Conservation (phyloP, 2,329 filamentous ascomycete genomes). For the Capronia americana region DNA sequence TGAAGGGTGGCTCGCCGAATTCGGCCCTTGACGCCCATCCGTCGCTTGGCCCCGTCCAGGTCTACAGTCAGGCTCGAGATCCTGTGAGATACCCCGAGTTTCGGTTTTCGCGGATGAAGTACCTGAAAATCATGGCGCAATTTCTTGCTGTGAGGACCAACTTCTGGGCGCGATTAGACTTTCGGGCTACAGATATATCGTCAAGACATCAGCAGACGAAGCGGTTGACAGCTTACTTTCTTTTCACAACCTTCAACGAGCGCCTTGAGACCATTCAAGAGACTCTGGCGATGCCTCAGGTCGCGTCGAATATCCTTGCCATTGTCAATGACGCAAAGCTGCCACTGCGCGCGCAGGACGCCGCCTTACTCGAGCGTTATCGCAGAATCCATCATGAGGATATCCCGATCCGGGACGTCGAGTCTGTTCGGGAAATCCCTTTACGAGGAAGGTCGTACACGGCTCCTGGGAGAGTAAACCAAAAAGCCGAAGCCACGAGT, state of each 20-base stretch:
- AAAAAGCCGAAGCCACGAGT: neutral
- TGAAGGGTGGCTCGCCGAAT: neutral
- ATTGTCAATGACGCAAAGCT: slow-evolving; percentile 21
- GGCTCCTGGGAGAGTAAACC: neutral
- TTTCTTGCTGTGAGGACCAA: neutral
- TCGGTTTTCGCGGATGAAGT: neutral
- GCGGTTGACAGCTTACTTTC: slow-evolving; percentile 20
- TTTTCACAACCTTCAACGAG: slow-evolving; percentile 29
- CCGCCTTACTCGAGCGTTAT: slow-evolving; percentile 11
- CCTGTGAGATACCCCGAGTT: neutral
- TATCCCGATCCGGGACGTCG: neutral
- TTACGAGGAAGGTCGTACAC: neutral
- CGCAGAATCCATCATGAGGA: slow-evolving; percentile 4
- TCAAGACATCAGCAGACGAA: neutral
- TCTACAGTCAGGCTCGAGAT: slow-evolving; percentile 12
- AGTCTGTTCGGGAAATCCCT: neutral
- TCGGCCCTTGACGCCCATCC: neutral
- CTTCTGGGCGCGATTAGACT: slow-evolving; percentile 4
- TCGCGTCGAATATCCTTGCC: slow-evolving; percentile 20
- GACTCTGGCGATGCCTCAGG: slow-evolving; percentile 8
- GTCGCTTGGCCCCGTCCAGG: slow-evolving; percentile 19
- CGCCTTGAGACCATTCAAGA: slow-evolving; percentile 11
- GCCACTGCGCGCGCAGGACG: slow-evolving; percentile 18
- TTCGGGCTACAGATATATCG: neutral
- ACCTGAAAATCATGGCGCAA: neutral